Conservation (phyloP, 768 basidiomycete species). For the Coprinopsis sp. region DNA sequence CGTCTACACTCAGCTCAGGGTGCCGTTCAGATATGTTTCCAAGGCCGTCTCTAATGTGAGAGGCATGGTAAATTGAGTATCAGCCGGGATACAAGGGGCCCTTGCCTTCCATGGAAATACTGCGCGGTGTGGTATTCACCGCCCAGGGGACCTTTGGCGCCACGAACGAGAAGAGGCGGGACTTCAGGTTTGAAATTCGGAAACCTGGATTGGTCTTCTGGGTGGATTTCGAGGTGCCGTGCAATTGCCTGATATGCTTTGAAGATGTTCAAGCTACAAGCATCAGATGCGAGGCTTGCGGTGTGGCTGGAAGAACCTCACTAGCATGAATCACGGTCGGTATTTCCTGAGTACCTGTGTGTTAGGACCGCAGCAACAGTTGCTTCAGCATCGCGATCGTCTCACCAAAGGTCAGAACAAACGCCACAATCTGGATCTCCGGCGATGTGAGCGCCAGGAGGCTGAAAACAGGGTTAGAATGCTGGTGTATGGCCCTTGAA, state of each 20-base stretch:
- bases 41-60: conserved; percentile 76
- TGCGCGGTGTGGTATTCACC: conserved; percentile 72
- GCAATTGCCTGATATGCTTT: conserved; percentile 71
- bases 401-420: conserved; percentile 73
- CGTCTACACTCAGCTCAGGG: conserved; percentile 51
- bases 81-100: conserved; percentile 12
- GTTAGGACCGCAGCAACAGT: background rate
- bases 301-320: conserved; percentile 28
- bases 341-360: conserved; percentile 52
- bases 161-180: conserved; percentile 63
- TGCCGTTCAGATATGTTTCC: conserved; percentile 56
- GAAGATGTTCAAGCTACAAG: conserved; percentile 60
- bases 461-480: conserved; percentile 28
- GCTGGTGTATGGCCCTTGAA: background rate
- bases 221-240: conserved; percentile 50
- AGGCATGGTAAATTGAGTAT: background rate
- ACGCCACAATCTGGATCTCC: conserved; percentile 75
- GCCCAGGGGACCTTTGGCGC: conserved; percentile 60
- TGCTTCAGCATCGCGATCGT: background rate
- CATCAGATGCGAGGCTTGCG: background rate
- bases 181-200: conserved; percentile 48
- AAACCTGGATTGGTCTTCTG: conserved; percentile 52
- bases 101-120: conserved; percentile 79
- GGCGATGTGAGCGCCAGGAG: conserved; percentile 78
- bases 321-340: conserved; percentile 58